Percentiles rank a stretch among this genome's conserved stretches.
These are phyloP conservation scores for Cyclotella cryptica DNA, from an alignment of 108 stramenopile species.

Conservation along the genomic window DNA sequence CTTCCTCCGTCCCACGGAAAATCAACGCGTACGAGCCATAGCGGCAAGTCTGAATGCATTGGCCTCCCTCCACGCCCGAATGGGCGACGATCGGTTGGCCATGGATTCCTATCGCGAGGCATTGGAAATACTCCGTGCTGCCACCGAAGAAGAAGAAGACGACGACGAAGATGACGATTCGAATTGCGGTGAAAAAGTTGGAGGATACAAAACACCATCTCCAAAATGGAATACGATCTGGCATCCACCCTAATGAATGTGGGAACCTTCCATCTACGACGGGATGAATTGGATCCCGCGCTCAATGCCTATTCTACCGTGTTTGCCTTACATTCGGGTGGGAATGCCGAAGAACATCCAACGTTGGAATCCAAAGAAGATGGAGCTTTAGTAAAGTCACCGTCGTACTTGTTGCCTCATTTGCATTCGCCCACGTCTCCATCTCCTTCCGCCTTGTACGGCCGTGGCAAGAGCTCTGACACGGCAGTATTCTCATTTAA, in stretches of 20 bases:
- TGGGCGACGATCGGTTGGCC: slow-evolving; percentile 35
- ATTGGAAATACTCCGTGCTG: slow-evolving; percentile 47
- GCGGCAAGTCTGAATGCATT: slow-evolving; percentile 33
- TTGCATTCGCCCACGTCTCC: neutral
- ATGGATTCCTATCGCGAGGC: slow-evolving; percentile 47
- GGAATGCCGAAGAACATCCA: neutral
- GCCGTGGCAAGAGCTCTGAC: too few species aligned
- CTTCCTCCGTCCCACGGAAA: slow-evolving; percentile 33
- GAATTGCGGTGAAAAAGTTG: too few species aligned
- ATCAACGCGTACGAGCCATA: slow-evolving; percentile 44
- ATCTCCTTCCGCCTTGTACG: neutral
- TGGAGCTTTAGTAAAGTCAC: too few species aligned
- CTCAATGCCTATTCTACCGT: slow-evolving; percentile 38
- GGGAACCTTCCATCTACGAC: slow-evolving; percentile 40
- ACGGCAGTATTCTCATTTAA: too few species aligned
- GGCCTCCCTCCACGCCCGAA: slow-evolving; percentile 24
- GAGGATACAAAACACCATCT: neutral
- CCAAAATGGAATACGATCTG: slow-evolving; percentile 14
- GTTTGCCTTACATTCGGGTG: slow-evolving; percentile 25
- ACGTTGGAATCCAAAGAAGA: neutral
- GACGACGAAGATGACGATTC: slow-evolving; percentile 14
- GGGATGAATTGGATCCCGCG: slow-evolving; percentile 43
- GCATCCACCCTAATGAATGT: slow-evolving; percentile 38
- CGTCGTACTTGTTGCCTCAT: too few species aligned
- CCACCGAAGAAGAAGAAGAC: slow-evolving; percentile 53